Evolutionary conservation across 208 protist genomes (phyloP).

Genomic region (Trypanosoma lewisi): DNA sequence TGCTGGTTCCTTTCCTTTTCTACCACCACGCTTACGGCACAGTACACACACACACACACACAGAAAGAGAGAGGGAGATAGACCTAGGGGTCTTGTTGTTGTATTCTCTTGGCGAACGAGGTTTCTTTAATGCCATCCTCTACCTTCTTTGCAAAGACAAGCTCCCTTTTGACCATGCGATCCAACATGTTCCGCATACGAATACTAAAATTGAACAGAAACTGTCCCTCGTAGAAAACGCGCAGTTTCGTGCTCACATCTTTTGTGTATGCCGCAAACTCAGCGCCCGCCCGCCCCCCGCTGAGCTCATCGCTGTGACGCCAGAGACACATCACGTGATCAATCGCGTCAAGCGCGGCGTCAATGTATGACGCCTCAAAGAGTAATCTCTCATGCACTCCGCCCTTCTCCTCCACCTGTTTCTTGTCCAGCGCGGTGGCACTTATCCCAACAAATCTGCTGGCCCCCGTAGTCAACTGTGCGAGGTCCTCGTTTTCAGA

Average conservation of each 20-base stretch:
- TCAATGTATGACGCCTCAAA: slow-evolving; percentile 71
- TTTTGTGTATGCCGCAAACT: slow-evolving; percentile 32
- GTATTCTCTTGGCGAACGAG: slow-evolving; percentile 3
- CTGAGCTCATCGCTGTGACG: slow-evolving; percentile 29
- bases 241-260: slow-evolving; percentile 50
- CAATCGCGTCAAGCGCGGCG: slow-evolving; percentile 62
- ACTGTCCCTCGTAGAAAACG: slow-evolving; percentile 45
- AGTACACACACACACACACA: neutral
- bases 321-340: slow-evolving; percentile 59
- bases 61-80: slow-evolving; percentile 12
- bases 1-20: neutral
- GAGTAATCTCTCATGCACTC: slow-evolving; percentile 56
- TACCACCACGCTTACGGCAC: neutral
- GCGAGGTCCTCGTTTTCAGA: slow-evolving; percentile 30
- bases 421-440: slow-evolving; percentile 22
- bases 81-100: slow-evolving; percentile 1
- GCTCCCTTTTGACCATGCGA: slow-evolving; percentile 30
- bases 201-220: slow-evolving; percentile 44
- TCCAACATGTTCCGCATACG: slow-evolving; percentile 60
- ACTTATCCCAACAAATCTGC: slow-evolving; percentile 10
- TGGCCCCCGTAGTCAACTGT: slow-evolving; percentile 16
- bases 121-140: slow-evolving; percentile 25
- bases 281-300: neutral
- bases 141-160: slow-evolving; percentile 23
- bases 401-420: slow-evolving; percentile 32